A percentile compares a stretch with the other conserved stretches of the same genome.
Evolutionary conservation across 495 filamentous ascomycete genomes (phyloP).

Genomic region (Penicillium angulare): DNA sequence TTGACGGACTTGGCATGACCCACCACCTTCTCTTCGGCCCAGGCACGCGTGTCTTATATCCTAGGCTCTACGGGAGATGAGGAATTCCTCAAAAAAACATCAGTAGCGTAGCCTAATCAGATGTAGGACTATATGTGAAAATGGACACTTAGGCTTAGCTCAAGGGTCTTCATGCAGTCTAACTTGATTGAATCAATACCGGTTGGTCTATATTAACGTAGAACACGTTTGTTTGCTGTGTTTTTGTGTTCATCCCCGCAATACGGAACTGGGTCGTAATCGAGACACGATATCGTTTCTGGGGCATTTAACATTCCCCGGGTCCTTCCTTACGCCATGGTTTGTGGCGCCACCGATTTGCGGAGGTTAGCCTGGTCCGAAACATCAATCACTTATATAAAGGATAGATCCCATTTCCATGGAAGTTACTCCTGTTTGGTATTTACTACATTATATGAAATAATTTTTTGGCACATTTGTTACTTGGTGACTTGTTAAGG

Average conservation of each 20-base stretch:
- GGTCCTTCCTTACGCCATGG: constrained; percentile 4
- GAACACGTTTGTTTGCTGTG: too few relatives aligned
- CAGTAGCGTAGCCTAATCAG: neutral
- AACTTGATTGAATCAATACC: too few relatives aligned
- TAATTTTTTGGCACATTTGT: neutral
- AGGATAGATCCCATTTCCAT: too few relatives aligned
- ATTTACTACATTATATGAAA: neutral
- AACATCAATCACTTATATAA: constrained; percentile 10
- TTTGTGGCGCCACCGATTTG: constrained; percentile 16
- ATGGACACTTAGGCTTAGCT: neutral
- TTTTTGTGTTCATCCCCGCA: constrained; percentile 14
- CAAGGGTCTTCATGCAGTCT: too few relatives aligned
- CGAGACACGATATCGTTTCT: constrained; percentile 5
- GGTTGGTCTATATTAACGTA: too few relatives aligned
- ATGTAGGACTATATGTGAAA: too few relatives aligned
- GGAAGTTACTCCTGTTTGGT: constrained; percentile 4
- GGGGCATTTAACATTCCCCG: constrained; percentile 13
- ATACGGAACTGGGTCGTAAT: constrained; percentile 3
- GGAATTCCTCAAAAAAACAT: neutral
- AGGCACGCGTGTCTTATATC: constrained; percentile 1
- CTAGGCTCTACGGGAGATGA: neutral
- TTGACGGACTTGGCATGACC: constrained; percentile 7
- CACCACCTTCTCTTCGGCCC: constrained; percentile 1
- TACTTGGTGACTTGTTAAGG: neutral
- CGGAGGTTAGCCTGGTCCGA: neutral